Conservation (phyloP, 192 early-diverging fungal genomes). For the Backusella macrospora region DNA sequence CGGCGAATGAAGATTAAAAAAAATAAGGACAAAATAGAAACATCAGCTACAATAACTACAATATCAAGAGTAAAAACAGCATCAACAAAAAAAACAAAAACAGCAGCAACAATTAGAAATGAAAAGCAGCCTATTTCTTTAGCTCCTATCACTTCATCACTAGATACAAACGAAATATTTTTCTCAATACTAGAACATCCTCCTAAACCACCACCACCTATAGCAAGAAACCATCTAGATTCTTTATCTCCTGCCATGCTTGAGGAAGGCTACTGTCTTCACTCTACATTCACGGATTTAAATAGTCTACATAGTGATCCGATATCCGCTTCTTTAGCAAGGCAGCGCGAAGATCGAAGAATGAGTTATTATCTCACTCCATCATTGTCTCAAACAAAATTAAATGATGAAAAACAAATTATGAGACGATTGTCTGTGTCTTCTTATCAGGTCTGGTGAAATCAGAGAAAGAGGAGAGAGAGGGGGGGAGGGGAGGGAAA, state of each 20-base stretch:
- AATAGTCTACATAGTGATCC: constrained; percentile 13
- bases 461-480: neutral
- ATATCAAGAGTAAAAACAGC: neutral
- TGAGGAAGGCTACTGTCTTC: constrained; percentile 18
- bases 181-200: constrained; percentile 24
- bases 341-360: constrained; percentile 21
- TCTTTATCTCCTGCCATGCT: neutral
- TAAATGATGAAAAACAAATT: constrained; percentile 12
- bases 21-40: neutral
- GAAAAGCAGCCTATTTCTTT: neutral
- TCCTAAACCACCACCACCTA: constrained; percentile 12
- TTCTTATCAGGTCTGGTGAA: constrained; percentile 28
- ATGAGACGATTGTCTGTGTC: constrained; percentile 22
- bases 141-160: constrained; percentile 4
- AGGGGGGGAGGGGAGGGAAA: too few relatives aligned
- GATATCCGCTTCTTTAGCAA: constrained; percentile 20
- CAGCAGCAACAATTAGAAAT: constrained; percentile 6
- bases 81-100: neutral
- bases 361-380: constrained; percentile 18
- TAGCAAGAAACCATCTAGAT: neutral
- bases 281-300: neutral
- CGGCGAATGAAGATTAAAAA: constrained; percentile 12
- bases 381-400: neutral
- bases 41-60: neutral
- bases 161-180: constrained; percentile 19